Percentiles rank a stretch among this genome's conserved stretches.
These are phyloP conservation scores for Teratosphaeria zuluensis DNA, from an alignment of 2,329 filamentous ascomycete genomes.

Conservation along the genomic window DNA sequence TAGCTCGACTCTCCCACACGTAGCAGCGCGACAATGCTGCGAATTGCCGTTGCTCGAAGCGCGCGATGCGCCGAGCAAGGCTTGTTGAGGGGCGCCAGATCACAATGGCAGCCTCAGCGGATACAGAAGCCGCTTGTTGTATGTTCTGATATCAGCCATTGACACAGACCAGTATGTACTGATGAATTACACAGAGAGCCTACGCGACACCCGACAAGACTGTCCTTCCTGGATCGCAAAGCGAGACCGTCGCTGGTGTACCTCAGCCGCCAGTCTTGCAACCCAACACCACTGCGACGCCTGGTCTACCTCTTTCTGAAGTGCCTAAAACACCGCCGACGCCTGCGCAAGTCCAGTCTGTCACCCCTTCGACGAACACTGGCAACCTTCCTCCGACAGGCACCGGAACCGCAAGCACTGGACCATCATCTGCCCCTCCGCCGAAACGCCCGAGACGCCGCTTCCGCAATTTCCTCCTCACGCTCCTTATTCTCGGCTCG, in stretches of 20 bases:
- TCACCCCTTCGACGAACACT: slow-evolving; percentile 12
- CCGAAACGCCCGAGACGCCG: slow-evolving; percentile 59
- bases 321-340: slow-evolving; percentile 19
- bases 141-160: not conserved
- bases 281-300: slow-evolving; percentile 9
- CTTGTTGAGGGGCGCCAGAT: not conserved
- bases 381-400: slow-evolving; percentile 22
- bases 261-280: slow-evolving; percentile 21
- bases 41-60: not conserved
- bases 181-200: not conserved
- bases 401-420: slow-evolving; percentile 30
- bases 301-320: slow-evolving; percentile 9
- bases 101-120: not conserved
- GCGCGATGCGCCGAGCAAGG: not conserved
- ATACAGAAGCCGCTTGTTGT: not conserved
- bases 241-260: slow-evolving; percentile 19
- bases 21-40: not conserved
- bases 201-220: not conserved
- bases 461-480: slow-evolving; percentile 67
- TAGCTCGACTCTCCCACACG: not conserved
- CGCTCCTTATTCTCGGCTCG: slow-evolving; percentile 64
- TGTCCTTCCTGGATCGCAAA: slow-evolving; percentile 25
- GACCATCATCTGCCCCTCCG: slow-evolving; percentile 32
- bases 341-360: not conserved
- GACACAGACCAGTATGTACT: not conserved